These are phyloP conservation scores for Populus alba DNA, from an alignment of 345 rosid genomes.

Conservation along the genomic window DNA sequence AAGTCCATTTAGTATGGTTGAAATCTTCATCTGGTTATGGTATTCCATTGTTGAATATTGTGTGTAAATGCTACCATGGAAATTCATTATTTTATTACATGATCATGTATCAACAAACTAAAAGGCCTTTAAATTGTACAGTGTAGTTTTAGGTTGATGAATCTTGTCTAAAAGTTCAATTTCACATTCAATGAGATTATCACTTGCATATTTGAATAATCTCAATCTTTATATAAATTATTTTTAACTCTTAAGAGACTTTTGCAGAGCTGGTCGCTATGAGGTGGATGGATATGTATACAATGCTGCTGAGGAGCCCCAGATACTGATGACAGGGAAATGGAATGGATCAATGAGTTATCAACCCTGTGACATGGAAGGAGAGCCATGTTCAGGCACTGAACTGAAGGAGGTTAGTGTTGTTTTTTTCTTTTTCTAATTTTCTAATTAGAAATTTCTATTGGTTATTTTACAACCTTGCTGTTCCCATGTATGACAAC, in stretches of 20 bases:
- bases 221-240: background rate
- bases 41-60: background rate
- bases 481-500: too few relatives aligned
- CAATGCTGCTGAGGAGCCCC: slow-evolving; percentile 73
- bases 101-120: too few relatives aligned
- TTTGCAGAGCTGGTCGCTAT: slow-evolving; percentile 76
- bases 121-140: too few relatives aligned
- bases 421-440: background rate
- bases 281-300: slow-evolving; percentile 88
- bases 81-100: too few relatives aligned
- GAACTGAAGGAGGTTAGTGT: slow-evolving; percentile 63
- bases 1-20: background rate
- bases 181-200: too few relatives aligned
- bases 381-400: slow-evolving; percentile 77
- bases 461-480: background rate
- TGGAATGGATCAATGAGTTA: slow-evolving; percentile 76
- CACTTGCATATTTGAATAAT: background rate
- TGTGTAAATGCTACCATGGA: too few relatives aligned
- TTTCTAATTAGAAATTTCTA: background rate
- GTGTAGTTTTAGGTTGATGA: background rate
- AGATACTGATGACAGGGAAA: slow-evolving; percentile 82
- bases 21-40: background rate
- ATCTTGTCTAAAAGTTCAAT: background rate
- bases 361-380: slow-evolving; percentile 76
- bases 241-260: background rate